Evolutionary conservation across 2,329 filamentous ascomycete genomes (phyloP).

Genomic region (Fusarium circinatum): DNA sequence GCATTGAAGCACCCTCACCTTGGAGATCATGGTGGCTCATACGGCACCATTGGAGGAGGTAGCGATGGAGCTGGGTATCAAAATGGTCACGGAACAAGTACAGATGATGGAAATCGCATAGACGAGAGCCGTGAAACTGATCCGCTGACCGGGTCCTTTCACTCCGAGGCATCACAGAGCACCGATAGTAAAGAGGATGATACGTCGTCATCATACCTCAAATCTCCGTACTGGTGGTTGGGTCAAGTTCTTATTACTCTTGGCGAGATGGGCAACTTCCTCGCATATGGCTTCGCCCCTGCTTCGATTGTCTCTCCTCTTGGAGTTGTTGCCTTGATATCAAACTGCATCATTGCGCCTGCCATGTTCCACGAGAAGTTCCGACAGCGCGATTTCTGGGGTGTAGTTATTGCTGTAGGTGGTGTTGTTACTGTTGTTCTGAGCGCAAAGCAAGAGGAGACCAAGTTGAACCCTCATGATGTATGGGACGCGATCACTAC

Average conservation of each 20-base stretch:
- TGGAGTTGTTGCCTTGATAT: slow-evolving; percentile 95
- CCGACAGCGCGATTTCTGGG: slow-evolving; percentile 83
- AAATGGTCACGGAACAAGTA: slow-evolving; percentile 24
- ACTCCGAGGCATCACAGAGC: slow-evolving; percentile 50
- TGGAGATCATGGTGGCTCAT: slow-evolving; percentile 44
- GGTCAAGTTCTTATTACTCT: slow-evolving; percentile 93
- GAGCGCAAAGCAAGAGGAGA: slow-evolving; percentile 89
- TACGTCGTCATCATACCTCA: slow-evolving; percentile 77
- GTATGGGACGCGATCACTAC: slow-evolving; percentile 90
- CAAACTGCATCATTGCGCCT: slow-evolving; percentile 96
- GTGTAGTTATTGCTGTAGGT: slow-evolving; percentile 85
- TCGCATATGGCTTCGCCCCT: slow-evolving; percentile 97
- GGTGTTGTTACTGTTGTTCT: slow-evolving; percentile 94
- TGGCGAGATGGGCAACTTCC: slow-evolving; percentile 94
- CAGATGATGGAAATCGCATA: slow-evolving; percentile 48
- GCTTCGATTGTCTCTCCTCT: slow-evolving; percentile 97
- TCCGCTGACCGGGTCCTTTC: slow-evolving; percentile 62
- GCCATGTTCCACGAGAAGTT: slow-evolving; percentile 93
- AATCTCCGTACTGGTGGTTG: slow-evolving; percentile 95
- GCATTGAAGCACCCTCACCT: slow-evolving; percentile 59
- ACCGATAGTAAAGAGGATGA: slow-evolving; percentile 47
- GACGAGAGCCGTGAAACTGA: slow-evolving; percentile 57
- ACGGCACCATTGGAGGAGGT: slow-evolving; percentile 48
- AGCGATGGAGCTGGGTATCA: slow-evolving; percentile 36
- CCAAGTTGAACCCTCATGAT: slow-evolving; percentile 88